Evolutionary conservation across 2,329 filamentous ascomycete genomes (phyloP), one percentile per base, ranked within the genome.

Genomic region (Fusarium fracticaudum): DNA sequence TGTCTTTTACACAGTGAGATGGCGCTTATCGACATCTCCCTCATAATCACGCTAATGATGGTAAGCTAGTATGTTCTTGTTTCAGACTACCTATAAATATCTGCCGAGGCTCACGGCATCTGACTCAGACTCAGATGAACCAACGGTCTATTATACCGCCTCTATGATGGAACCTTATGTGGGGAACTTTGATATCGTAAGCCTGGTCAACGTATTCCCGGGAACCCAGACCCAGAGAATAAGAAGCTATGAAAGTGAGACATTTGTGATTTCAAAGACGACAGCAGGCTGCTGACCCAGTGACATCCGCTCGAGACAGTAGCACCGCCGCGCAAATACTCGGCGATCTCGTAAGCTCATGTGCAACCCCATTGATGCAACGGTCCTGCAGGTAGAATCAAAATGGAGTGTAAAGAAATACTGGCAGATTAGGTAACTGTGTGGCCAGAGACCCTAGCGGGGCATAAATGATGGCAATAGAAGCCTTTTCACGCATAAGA

Each of bases 1-100:
- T 37, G 17, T 2, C n/a, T 15, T 2, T 10, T 9, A 6, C 3
- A 1, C 11, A 20, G 31, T 24, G 50, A 53, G 0, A 4, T 38
- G 9, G 13, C 14, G 18, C 13, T 37, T 22, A 14, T 38, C 31
- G 17, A 26, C 3, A 37, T 24, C 8, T 13, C 11, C 22, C n/a
- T 24, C 17, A 5, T 8, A 26, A 20, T 20, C n/a, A 13, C 6
- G 15, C 4, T 5, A 26, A 11, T n/a, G 12, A 15, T n/a, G 12
- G 4, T 33, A 24, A 53, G 10, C 12, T 6, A 26, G 31, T 22
- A 51, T 20, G 22, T 9, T 20, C 5, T 22, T 24, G 1, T 20
- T 14, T 1, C 15, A 8, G 11, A 37, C 12, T 10, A 29, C 2
- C 18, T 47, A 31, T 48, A 6, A 38, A 54, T 20, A 54, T 38